Evolutionary conservation across 176 grass and related monocot genomes (phyloP), one percentile per base, ranked within the genome.

Genomic region (Guadua angustifolia): DNA sequence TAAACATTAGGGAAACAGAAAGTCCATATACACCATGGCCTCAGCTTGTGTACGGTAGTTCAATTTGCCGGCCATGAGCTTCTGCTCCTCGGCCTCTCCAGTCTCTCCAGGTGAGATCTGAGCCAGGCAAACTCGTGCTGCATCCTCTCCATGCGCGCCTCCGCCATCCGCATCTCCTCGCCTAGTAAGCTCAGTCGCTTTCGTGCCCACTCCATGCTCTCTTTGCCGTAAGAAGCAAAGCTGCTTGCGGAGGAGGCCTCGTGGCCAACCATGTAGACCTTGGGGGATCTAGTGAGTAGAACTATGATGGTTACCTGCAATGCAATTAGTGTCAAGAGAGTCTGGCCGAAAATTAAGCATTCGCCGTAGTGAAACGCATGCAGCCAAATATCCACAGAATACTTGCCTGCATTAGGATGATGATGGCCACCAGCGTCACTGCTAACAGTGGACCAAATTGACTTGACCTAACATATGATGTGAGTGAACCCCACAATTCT

Each of bases 371-470:
- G 42, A 49, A n/a, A 67, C 56, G 16, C 16, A 64, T 18, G n/a
- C 39, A 13, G 67, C 13, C 38, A 80, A 74, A 50, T 49, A 18
- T 39, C 17, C 21, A 69, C 21, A 77, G 12, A 80, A 73, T 61
- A 90, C 83, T 88, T 94, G 69, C 97, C 89, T 99, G 97, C 89
- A 89, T 89, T 67, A 96, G 75, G 80, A 96, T 79, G 68, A 97
- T 73, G 53, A 99, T 19, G 66, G 79, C 81, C 66, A 94, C 73
- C 73, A 94, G 72, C 32, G 78, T 70, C 77, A 85, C 85, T 32
- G 84, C 85, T 68, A 96, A 74, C 81, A 96, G 46, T 63, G 86
- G 82, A 63, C 87, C 73, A 69, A 89, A 81, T 60, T 82, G 88
- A 61, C 66, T 88, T 9, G 87, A 81, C 71, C 83, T 90, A 56